Base-by-base conservation (phyloP, 1,284 basidiomycete genomes). In the Trichosporon coremiiforme region DNA sequence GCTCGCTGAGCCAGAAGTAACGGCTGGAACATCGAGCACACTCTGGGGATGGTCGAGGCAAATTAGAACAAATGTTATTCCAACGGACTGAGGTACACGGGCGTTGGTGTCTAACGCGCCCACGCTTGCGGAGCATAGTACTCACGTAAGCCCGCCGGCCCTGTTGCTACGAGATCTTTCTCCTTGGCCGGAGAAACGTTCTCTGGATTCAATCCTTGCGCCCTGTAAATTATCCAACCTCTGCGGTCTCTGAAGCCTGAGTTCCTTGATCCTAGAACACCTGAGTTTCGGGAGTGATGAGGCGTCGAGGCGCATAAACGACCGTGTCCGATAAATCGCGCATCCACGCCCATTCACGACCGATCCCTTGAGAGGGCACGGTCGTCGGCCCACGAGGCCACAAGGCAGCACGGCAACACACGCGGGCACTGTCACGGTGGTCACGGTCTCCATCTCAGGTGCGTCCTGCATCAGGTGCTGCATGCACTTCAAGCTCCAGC, bases 151-250 rank as follows among this genome's bases (percentile, higher is more conserved):
- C 47, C 20, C 20, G n/a, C 47, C 47, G n/a, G 47, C 47, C 47
- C 47, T 53, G 47, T 53, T 20, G 20, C 47, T 20, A 20, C 20
- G n/a, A 53, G 47, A 20, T 22, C n/a, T 53, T 53, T 22, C 4
- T 53, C 20, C n/a, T n/a, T 53, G 47, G 47, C 15, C 47, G 47
- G 47, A 53, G 36, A 53, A 53, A 45, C 41, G 41, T 45, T 45
- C 41, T 45, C 41, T 45, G 41, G 41, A 45, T 17, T 45, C 41
- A 17, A 15, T 5, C 41, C 41, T 15, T 45, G 41, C 41, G 41
- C 17, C 41, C 15, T 45, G 36, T 3, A 38, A 38, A 38, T 45
- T n/a, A 45, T 15, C 41, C 41, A 45, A 2, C 41, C 41, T 45
- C 41, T 45, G 2, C 7, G 47, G 20, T 53, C 20, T 53, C 10